Evolutionary conservation across 1,139 yeast species (phyloP).

Genomic region (Yarrowia galli): DNA sequence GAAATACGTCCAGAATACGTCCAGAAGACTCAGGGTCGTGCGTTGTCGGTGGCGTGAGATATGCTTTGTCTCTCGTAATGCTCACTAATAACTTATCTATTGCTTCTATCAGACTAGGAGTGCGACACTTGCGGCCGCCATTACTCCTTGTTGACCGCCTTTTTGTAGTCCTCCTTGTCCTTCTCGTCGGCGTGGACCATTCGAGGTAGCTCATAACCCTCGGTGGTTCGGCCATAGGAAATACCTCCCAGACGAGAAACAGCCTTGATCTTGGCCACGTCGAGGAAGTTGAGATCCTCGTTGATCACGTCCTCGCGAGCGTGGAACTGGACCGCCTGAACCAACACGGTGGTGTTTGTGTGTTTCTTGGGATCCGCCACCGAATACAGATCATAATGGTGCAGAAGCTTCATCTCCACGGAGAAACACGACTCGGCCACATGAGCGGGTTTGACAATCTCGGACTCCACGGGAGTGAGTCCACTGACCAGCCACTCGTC

Average conservation of each 20-base stretch:
- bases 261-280: constrained; percentile 60
- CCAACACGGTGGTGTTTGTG: constrained; percentile 56
- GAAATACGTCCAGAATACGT: not conserved
- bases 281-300: constrained; percentile 54
- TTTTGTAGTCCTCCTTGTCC: constrained; percentile 19
- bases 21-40: not conserved
- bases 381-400: constrained; percentile 58
- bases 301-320: constrained; percentile 63
- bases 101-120: too few species aligned
- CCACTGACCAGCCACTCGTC: constrained; percentile 67
- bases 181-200: constrained; percentile 31
- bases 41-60: not conserved
- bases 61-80: not conserved
- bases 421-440: constrained; percentile 70
- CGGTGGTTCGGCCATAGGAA: constrained; percentile 56
- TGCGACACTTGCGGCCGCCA: too few species aligned
- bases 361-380: constrained; percentile 51
- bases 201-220: constrained; percentile 57
- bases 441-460: constrained; percentile 60
- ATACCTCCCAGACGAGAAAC: constrained; percentile 65
- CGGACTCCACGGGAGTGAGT: constrained; percentile 58
- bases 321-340: constrained; percentile 67
- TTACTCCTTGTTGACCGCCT: not conserved
- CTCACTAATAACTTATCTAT: not conserved
- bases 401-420: constrained; percentile 60